Evolutionary conservation across 1,284 basidiomycete species (phyloP).

Genomic region (Papiliotrema flavescens): DNA sequence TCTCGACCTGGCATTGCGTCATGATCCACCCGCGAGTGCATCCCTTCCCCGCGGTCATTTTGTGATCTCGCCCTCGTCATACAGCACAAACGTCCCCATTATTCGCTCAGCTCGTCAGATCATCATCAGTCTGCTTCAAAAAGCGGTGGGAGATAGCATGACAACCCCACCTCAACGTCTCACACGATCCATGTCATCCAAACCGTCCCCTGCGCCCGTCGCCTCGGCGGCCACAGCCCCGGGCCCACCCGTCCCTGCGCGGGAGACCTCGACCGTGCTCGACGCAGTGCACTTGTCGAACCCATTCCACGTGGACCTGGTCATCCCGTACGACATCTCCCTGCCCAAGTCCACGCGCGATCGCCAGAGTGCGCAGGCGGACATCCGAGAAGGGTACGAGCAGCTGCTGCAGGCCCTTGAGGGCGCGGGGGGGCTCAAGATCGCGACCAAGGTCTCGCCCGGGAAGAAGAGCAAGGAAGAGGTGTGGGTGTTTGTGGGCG

Average conservation of each 20-base stretch:
- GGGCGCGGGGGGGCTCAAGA: slow-evolving; percentile 35
- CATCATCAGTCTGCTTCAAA: no score
- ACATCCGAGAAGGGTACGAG: slow-evolving; percentile 37
- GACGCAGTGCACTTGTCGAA: slow-evolving; percentile 23
- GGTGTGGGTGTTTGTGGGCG: slow-evolving; percentile 74
- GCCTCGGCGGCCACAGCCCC: slow-evolving; percentile 24
- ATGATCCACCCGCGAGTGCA: no score
- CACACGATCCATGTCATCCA: slow-evolving; percentile 27
- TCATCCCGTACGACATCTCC: slow-evolving; percentile 37
- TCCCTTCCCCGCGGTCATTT: no score
- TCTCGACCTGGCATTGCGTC: no score
- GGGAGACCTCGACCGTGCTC: slow-evolving; percentile 11
- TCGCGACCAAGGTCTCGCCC: slow-evolving; percentile 31
- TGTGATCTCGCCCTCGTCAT: no score
- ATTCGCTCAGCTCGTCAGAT: no score
- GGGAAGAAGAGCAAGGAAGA: slow-evolving; percentile 57
- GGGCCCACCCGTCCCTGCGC: slow-evolving; percentile 27
- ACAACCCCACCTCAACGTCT: slow-evolving; percentile 22
- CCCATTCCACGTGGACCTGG: slow-evolving; percentile 44
- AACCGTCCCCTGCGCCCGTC: slow-evolving; percentile 9
- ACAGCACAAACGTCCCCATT: no score
- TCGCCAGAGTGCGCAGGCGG: slow-evolving; percentile 17
- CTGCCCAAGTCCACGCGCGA: slow-evolving; percentile 14
- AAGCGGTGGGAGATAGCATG: no score
- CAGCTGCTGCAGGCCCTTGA: slow-evolving; percentile 33